A percentile compares a stretch with the other conserved stretches of the same genome.
These are phyloP conservation scores for Persicaria maculosa DNA, from an alignment of 148 eudicot genomes.

Conservation along the genomic window DNA sequence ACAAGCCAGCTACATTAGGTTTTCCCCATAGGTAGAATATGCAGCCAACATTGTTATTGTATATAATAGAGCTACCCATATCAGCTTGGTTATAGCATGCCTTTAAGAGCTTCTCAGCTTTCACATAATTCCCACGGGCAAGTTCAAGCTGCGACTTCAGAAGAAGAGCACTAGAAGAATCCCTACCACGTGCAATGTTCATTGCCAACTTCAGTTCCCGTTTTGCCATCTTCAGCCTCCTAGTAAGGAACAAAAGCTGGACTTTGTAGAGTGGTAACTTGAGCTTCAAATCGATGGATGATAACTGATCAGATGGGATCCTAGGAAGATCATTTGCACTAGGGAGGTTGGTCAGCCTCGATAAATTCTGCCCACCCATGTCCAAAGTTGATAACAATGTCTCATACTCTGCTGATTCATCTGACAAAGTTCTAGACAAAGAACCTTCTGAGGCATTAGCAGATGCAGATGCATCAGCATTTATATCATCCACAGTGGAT, in stretches of 20 bases:
- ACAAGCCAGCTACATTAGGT: conserved; percentile 51
- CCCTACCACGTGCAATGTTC: conserved; percentile 75
- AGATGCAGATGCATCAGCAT: conserved; percentile 33
- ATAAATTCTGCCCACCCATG: conserved; percentile 48
- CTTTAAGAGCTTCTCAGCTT: conserved; percentile 83
- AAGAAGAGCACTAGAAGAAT: conserved; percentile 72
- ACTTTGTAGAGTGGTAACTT: conserved; percentile 77
- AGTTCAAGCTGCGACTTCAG: conserved; percentile 91
- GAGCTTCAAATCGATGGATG: conserved; percentile 57
- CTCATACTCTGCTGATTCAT: conserved; percentile 75
- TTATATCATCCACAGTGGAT: conserved; percentile 39
- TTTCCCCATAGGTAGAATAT: conserved; percentile 72
- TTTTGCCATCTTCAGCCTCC: conserved; percentile 88
- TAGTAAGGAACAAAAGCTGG: conserved; percentile 60
- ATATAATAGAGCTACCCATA: conserved; percentile 52
- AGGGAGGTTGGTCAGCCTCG: conserved; percentile 46
- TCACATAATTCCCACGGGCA: conserved; percentile 73
- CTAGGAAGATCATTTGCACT: conserved; percentile 41
- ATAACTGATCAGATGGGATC: conserved; percentile 45
- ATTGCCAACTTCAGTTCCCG: conserved; percentile 81
- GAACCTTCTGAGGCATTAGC: conserved; percentile 45
- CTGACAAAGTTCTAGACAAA: conserved; percentile 73
- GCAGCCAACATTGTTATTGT: conserved; percentile 86
- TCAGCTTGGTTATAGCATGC: conserved; percentile 64
- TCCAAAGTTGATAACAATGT: conserved; percentile 64